Evolutionary conservation across 1,284 basidiomycete genomes (phyloP), one percentile per base, ranked within the genome.

Genomic region (Moniliella sp.): DNA sequence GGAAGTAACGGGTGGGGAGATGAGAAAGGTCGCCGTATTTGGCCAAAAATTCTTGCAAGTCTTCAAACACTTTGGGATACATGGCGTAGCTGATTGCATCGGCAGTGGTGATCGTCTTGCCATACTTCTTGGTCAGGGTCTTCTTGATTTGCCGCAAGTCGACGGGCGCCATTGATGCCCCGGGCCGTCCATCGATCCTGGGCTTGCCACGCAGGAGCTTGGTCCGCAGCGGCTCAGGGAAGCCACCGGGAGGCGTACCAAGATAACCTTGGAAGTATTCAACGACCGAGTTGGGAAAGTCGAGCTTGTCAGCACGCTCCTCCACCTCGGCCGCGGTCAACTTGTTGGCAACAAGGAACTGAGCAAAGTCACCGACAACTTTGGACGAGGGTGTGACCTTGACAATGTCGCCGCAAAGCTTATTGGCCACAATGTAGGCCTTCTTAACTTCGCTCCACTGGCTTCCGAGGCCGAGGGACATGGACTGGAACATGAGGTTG

Each of bases 321-420:
- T 84, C 60, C 27, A 97, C 83, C 42, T 93, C 78, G 54, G 78
- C 66, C 63, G 81, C 80, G 34, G 73, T 71, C 36, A 94, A 69
- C 47, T 75, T 74, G 68, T 97, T 94, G 45, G 82, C 81, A 21
- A 84, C n/a, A n/a, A 97, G 86, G 76, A 83, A 93, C 45, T 65
- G 64, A 16, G 91, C 91, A 64, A 99, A 88, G 68, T 99, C 91
- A 29, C 91, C 91, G 34, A 97, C 88, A 31, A 93, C 83, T 69
- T 97, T 94, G 38, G 91, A 97, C 13, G 91, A 93, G 23, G 91
- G 91, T 14, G 91, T 99, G 50, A 97, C n/a, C 71, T 99, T 99
- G 69, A 97, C 78, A 60, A 99, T 78, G 58, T 94, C 86, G 32
- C 91, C 91, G 62, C 91, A 94, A 72, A 84, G 57, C 48, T 55